A percentile compares a stretch with the other conserved stretches of the same genome.
Conservation (phyloP, 2,329 filamentous ascomycete genomes). For the Plenodomus lindquistii region DNA sequence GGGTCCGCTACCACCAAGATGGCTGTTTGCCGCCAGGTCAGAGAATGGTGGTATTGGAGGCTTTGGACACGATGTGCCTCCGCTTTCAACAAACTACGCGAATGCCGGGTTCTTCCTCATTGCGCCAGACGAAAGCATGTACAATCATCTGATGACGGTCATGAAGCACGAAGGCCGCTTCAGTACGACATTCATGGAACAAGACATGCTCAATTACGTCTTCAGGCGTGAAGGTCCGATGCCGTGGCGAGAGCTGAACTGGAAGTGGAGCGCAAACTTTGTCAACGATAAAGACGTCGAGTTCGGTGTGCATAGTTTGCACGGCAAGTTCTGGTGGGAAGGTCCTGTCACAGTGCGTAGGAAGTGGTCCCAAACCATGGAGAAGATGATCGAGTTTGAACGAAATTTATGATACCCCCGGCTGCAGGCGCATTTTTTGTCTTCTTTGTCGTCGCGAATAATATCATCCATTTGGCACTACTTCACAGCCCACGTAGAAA, state of each 20-base stretch:
- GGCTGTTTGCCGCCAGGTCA: constrained; percentile 44
- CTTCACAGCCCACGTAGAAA: too few relatives aligned
- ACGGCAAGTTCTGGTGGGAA: constrained; percentile 46
- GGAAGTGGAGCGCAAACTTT: constrained; percentile 48
- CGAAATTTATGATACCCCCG: background rate
- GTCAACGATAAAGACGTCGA: constrained; percentile 41
- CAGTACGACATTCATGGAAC: constrained; percentile 47
- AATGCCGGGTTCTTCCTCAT: constrained; percentile 50
- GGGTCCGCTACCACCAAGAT: constrained; percentile 41
- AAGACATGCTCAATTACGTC: constrained; percentile 52
- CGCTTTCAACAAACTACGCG: constrained; percentile 38
- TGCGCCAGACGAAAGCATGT: constrained; percentile 45
- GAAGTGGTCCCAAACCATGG: background rate
- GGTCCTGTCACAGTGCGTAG: constrained; percentile 7
- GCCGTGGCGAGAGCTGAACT: constrained; percentile 48
- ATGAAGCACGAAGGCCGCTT: constrained; percentile 44
- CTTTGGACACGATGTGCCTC: constrained; percentile 44
- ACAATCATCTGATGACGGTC: constrained; percentile 45
- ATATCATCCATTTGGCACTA: too few relatives aligned
- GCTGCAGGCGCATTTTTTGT: background rate
- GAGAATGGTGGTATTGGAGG: constrained; percentile 36
- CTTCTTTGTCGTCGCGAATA: too few relatives aligned
- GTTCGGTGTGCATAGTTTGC: constrained; percentile 41
- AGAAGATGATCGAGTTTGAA: background rate
- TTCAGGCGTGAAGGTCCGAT: constrained; percentile 47